phyloP scores from a whole-genome alignment of 441 rosid species.

The Brassica hybrid region DNA sequence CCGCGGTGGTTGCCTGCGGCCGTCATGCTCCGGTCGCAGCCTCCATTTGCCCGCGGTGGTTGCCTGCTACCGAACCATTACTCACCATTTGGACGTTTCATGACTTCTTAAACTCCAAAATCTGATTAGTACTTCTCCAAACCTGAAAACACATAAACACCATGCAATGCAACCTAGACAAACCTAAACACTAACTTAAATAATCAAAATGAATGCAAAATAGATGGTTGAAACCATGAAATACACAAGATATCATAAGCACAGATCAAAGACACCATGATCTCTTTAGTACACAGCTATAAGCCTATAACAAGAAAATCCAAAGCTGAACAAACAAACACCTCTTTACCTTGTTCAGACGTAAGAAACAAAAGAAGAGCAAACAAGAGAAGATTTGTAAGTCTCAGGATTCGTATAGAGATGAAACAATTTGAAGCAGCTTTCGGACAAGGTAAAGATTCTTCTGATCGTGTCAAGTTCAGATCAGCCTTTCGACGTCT shows the following conservation, averaged over 20 bases:
- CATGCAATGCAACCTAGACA: too few relatives aligned
- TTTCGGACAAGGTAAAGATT: slow-evolving; percentile 7
- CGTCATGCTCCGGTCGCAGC: too few relatives aligned
- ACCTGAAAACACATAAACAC: too few relatives aligned
- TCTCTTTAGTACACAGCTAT: neutral
- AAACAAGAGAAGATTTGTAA: neutral
- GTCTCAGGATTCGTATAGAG: neutral
- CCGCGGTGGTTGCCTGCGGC: too few relatives aligned
- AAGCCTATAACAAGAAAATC: neutral
- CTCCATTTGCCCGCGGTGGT: too few relatives aligned
- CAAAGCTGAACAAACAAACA: neutral
- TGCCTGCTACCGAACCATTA: too few relatives aligned
- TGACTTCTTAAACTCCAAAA: too few relatives aligned
- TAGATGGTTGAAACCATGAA: too few relatives aligned
- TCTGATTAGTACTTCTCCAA: too few relatives aligned
- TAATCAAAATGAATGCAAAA: too few relatives aligned
- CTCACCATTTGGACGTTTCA: too few relatives aligned
- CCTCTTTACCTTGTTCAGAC: slow-evolving; percentile 13
- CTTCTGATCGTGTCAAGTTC: slow-evolving; percentile 3
- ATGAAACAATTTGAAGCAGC: neutral
- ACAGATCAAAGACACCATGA: neutral
- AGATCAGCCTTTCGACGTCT: neutral
- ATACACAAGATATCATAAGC: neutral
- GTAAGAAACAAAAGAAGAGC: neutral
- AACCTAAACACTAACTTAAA: too few relatives aligned